Percentiles rank a stretch among this genome's conserved stretches.
phyloP scores from a whole-genome alignment of 1,284 basidiomycete species.

The Xerocomus nothofagi region DNA sequence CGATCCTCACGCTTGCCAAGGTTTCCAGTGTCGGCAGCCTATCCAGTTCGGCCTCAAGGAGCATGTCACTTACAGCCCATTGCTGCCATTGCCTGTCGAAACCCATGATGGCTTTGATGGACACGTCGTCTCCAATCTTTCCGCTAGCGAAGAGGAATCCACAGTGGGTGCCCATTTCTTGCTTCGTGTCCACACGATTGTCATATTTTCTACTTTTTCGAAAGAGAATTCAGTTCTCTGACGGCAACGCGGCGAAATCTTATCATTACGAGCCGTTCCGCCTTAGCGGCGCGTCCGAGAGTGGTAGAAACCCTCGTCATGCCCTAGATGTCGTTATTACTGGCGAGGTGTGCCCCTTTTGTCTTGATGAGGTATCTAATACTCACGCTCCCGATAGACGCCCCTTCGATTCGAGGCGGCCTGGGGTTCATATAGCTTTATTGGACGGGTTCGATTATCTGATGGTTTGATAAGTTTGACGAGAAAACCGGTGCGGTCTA shows the following conservation, averaged over 20 bases:
- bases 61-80: slow-evolving; percentile 33
- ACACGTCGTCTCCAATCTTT: slow-evolving; percentile 24
- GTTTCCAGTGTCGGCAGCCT: slow-evolving; percentile 37
- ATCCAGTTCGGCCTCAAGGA: slow-evolving; percentile 37
- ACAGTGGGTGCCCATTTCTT: slow-evolving; percentile 22
- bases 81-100: slow-evolving; percentile 32
- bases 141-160: slow-evolving; percentile 25
- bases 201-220: slow-evolving; percentile 19
- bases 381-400: slow-evolving; percentile 34
- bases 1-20: slow-evolving; percentile 15
- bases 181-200: slow-evolving; percentile 22
- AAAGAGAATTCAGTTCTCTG: slow-evolving; percentile 31
- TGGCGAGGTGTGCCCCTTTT: slow-evolving; percentile 32
- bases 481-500: slow-evolving; percentile 33
- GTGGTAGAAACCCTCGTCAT: slow-evolving; percentile 29
- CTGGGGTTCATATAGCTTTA: slow-evolving; percentile 41
- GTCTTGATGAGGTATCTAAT: slow-evolving; percentile 17
- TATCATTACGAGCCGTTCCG: slow-evolving; percentile 37
- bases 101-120: slow-evolving; percentile 27
- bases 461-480: slow-evolving; percentile 52
- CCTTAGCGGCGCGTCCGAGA: slow-evolving; percentile 29
- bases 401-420: slow-evolving; percentile 32
- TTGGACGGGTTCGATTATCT: slow-evolving; percentile 49
- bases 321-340: slow-evolving; percentile 39
- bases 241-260: slow-evolving; percentile 27